These are phyloP conservation scores for Penicillium verrucosum DNA, from an alignment of 2,329 filamentous ascomycete genomes.

Conservation along the genomic window DNA sequence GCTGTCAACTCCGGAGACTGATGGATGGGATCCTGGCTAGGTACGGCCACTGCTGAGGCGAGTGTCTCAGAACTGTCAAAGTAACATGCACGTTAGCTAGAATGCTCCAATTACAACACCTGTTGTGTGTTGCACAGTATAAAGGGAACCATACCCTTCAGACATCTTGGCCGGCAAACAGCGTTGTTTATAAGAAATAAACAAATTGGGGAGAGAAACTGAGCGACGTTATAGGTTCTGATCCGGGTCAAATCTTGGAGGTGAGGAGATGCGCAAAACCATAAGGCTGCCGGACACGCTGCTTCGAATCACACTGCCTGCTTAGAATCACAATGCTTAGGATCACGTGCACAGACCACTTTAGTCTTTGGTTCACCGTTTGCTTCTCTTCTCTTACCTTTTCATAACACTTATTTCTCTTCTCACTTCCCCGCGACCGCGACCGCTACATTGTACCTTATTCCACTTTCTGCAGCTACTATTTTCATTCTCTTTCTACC, in stretches of 20 bases:
- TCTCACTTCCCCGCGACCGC: not conserved
- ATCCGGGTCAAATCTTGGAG: not conserved
- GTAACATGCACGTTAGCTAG: slow-evolving; percentile 2
- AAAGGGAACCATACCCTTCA: slow-evolving; percentile 23
- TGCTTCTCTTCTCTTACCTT: not conserved
- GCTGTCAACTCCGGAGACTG: slow-evolving; percentile 34
- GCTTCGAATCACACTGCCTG: slow-evolving; percentile 13
- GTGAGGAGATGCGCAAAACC: not conserved
- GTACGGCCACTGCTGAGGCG: slow-evolving; percentile 54
- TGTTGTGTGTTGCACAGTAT: not conserved
- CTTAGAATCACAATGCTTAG: slow-evolving; percentile 10
- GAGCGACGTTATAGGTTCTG: not conserved
- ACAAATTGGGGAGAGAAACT: not conserved
- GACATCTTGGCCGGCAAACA: slow-evolving; percentile 4
- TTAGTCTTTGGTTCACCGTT: not conserved
- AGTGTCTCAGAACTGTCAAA: slow-evolving; percentile 34
- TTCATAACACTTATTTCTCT: not conserved
- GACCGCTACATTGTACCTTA: not conserved
- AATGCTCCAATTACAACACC: slow-evolving; percentile 4
- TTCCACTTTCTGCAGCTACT: not conserved
- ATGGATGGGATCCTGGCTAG: slow-evolving; percentile 38
- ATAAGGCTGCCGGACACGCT: not conserved
- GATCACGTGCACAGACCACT: slow-evolving; percentile 27
- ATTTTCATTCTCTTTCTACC: not conserved
- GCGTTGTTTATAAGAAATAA: not conserved